Conservation (phyloP, 108 stramenopile species). For the Stephanodiscus minutulus region DNA sequence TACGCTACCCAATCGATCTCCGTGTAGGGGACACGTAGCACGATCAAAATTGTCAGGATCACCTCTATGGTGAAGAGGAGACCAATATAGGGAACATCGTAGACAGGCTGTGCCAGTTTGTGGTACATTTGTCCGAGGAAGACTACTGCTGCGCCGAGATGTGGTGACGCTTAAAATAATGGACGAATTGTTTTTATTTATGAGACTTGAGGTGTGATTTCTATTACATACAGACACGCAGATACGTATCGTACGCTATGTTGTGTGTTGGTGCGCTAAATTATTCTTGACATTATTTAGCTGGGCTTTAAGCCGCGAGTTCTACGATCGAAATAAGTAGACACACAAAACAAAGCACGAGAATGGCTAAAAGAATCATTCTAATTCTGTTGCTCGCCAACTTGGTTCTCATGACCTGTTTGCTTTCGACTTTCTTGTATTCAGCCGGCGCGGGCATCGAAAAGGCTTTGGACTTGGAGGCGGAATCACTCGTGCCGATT, state of each 20-base stretch:
- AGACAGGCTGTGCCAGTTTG: conserved; percentile 40
- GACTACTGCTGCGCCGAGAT: too few relatives aligned
- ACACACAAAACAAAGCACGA: too few relatives aligned
- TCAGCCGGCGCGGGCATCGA: not conserved
- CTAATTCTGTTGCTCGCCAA: conserved; percentile 5
- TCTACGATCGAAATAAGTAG: too few relatives aligned
- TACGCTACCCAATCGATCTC: conserved; percentile 99
- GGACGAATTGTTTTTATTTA: too few relatives aligned
- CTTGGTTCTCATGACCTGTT: not conserved
- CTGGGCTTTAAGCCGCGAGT: too few relatives aligned
- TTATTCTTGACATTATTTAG: too few relatives aligned
- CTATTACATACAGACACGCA: too few relatives aligned
- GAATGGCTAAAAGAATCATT: not conserved
- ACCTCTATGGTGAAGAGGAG: conserved; percentile 56
- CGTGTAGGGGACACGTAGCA: conserved; percentile 86
- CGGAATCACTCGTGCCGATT: not conserved
- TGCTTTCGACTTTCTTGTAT: not conserved
- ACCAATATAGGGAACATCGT: conserved; percentile 50
- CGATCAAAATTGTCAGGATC: conserved; percentile 62
- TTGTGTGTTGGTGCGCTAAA: not conserved
- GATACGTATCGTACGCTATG: too few relatives aligned
- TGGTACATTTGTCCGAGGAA: too few relatives aligned
- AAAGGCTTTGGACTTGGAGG: not conserved
- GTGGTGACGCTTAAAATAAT: too few relatives aligned
- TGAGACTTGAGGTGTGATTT: too few relatives aligned